phyloP scores from a whole-genome alignment of 2,329 filamentous ascomycete species.

The Exserohilum turcica region DNA sequence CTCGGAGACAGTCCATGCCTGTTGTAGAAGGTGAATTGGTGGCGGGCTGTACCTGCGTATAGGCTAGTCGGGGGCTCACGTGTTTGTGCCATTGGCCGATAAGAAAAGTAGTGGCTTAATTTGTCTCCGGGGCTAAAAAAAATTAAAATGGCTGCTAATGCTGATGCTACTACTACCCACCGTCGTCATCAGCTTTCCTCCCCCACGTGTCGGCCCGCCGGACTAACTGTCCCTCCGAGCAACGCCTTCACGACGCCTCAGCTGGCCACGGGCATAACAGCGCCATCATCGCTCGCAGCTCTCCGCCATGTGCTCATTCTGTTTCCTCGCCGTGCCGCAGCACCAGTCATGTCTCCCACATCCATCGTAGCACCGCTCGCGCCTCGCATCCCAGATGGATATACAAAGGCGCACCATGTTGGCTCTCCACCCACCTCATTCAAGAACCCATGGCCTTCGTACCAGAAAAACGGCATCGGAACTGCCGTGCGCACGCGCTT shows the following conservation, averaged over 20 bases:
- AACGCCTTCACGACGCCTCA: background rate
- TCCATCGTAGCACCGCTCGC: constrained; percentile 21
- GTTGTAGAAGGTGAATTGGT: constrained; percentile 41
- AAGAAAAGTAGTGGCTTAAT: too few relatives aligned
- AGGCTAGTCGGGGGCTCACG: constrained; percentile 32
- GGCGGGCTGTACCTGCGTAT: constrained; percentile 39
- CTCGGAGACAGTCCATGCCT: constrained; percentile 33
- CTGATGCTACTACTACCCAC: too few relatives aligned
- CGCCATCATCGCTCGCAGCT: constrained; percentile 7
- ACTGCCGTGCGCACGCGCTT: constrained; percentile 46
- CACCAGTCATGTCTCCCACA: constrained; percentile 22
- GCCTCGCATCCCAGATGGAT: constrained; percentile 25
- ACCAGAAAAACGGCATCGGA: constrained; percentile 30
- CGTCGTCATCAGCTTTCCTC: too few relatives aligned
- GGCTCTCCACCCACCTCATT: constrained; percentile 53
- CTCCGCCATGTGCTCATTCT: background rate
- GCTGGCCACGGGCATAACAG: constrained; percentile 11
- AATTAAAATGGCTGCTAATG: background rate
- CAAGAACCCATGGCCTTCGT: constrained; percentile 58
- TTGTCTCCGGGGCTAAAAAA: constrained; percentile 22
- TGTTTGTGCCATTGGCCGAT: constrained; percentile 39
- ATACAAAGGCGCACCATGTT: constrained; percentile 50
- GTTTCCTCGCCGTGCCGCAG: constrained; percentile 21
- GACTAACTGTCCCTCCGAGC: constrained; percentile 17
- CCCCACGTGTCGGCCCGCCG: constrained; percentile 7